phyloP scores from a whole-genome alignment of 2,329 filamentous ascomycete genomes.

The Pseudogymnoascus sp. region DNA sequence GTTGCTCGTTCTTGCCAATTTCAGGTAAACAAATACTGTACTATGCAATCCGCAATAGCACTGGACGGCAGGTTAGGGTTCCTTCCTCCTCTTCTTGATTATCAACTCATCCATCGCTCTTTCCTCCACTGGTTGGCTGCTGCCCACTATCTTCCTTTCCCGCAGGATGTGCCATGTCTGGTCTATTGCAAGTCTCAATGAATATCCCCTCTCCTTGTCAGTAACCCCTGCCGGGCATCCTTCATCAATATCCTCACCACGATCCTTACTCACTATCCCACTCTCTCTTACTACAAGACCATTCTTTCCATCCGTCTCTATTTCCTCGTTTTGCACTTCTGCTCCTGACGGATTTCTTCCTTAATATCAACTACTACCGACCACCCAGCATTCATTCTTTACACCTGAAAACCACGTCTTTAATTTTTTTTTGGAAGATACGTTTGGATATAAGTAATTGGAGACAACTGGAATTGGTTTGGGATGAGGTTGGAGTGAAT shows the following conservation, averaged over 20 bases:
- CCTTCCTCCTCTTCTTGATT: background rate
- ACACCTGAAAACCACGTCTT: background rate
- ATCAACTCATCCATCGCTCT: background rate
- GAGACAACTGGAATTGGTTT: background rate
- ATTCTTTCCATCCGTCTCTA: background rate
- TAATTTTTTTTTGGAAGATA: background rate
- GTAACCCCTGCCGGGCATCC: background rate
- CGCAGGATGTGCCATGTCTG: background rate
- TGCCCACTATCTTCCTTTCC: too few species aligned
- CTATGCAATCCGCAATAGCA: background rate
- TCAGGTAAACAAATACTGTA: background rate
- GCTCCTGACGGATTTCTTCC: background rate
- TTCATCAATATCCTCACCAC: background rate
- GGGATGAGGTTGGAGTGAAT: background rate
- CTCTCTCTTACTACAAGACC: background rate
- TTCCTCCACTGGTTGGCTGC: background rate
- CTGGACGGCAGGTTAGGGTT: background rate
- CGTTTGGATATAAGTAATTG: background rate
- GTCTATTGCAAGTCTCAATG: too few species aligned
- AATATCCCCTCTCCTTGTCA: background rate
- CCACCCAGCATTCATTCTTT: background rate
- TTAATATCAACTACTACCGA: background rate
- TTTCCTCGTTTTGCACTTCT: background rate
- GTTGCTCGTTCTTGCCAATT: background rate
- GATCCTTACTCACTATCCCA: background rate